A percentile compares a stretch with the other conserved stretches of the same genome.
Evolutionary conservation across 371 early-diverging fungal species (phyloP).

Genomic region (Mucor plumbeus): DNA sequence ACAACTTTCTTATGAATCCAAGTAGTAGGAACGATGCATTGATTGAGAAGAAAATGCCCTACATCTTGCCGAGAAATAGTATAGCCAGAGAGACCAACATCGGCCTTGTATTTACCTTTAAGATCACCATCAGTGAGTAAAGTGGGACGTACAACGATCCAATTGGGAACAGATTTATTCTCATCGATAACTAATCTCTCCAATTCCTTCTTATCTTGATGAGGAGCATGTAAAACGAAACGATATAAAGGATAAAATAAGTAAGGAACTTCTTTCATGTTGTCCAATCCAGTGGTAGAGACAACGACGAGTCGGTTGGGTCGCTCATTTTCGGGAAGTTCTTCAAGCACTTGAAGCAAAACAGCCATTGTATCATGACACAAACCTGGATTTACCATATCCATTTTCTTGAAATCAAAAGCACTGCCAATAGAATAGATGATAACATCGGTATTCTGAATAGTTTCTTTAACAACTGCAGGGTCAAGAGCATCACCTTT

Average conservation of each 20-base stretch:
- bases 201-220: slow-evolving; percentile 39
- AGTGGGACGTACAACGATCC: slow-evolving; percentile 47
- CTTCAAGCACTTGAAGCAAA: slow-evolving; percentile 14
- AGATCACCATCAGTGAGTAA: slow-evolving; percentile 40
- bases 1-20: slow-evolving; percentile 40
- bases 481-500: slow-evolving; percentile 43
- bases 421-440: slow-evolving; percentile 30
- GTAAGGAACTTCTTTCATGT: slow-evolving; percentile 43
- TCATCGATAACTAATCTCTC: slow-evolving; percentile 29
- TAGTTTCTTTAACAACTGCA: slow-evolving; percentile 18
- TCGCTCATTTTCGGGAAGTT: slow-evolving; percentile 13
- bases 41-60: slow-evolving; percentile 46
- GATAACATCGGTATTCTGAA: slow-evolving; percentile 24
- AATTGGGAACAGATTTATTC: slow-evolving; percentile 16
- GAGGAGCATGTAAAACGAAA: slow-evolving; percentile 38
- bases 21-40: slow-evolving; percentile 36
- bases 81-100: slow-evolving; percentile 36
- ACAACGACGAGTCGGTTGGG: slow-evolving; percentile 46
- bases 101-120: slow-evolving; percentile 33
- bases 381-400: slow-evolving; percentile 16
- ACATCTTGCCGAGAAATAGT: slow-evolving; percentile 45
- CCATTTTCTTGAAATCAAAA: slow-evolving; percentile 13
- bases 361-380: slow-evolving; percentile 25
- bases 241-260: slow-evolving; percentile 37
- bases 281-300: slow-evolving; percentile 46